Evolutionary conservation across 73 alveolate genomes (phyloP), one percentile per base, ranked within the genome.

Genomic region (Paramecium sonneborni): DNA sequence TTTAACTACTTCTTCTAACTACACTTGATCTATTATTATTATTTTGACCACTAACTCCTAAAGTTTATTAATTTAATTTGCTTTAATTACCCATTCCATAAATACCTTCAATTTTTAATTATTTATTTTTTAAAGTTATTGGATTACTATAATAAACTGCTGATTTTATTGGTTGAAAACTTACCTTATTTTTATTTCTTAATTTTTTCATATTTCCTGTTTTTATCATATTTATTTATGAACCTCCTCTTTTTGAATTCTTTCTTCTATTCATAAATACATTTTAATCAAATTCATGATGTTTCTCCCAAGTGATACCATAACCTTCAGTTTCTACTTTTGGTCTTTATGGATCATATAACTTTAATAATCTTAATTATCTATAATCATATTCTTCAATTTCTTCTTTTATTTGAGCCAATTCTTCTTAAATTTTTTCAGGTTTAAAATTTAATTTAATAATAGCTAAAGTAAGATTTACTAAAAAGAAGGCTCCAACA

Each of bases 391-490:
- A 72, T 35, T 35, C 57, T 21, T 35, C 55, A 1, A 72, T 38
- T 18, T 72, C 86, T 10, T 72, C 52, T 20, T 72, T 72, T 14
- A 72, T 72, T 37, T 72, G 32, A 0, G 86, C 55, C 8, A 72
- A 18, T 72, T 88, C 94, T 12, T 96, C 72, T n/a, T 98, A 95
- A 90, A 97, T 91, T 23, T 93, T 94, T 4, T 96, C 95, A 1
- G 99, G 96, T 44, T 97, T 97, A 72, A 96, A 97, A 79, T 97
- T 97, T 5, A 98, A 85, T 76, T 97, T 97, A 32, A 98, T 97
- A 86, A 97, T 98, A 55, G 99, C 99, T 28, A 97, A 93, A 21
- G 98, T 97, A 39, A 97, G 90, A 88, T 97, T 97, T 6, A 97
- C 89, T 23, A 97, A 93, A 92, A 97, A 96, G 94, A 96, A 97